Percentiles rank a stretch among this genome's conserved stretches.
phyloP scores from a whole-genome alignment of 805 yeast species.

The Lipomyces orientalis region DNA sequence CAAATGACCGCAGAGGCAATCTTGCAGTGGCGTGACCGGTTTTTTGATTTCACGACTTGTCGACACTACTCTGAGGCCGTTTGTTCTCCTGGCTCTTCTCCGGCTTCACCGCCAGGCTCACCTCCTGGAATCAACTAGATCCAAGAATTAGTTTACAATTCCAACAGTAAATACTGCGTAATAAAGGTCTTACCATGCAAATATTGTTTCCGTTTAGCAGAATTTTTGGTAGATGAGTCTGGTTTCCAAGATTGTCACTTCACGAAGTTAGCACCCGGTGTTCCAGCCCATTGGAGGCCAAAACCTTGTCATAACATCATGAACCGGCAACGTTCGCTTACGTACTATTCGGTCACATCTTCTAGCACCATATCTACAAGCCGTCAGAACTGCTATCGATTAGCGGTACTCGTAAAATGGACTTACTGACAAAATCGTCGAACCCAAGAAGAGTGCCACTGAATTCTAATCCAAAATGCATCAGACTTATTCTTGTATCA shows the following conservation, averaged over 20 bases:
- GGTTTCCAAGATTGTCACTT: slow-evolving; percentile 52
- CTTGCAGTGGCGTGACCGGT: neutral
- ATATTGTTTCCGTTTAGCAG: slow-evolving; percentile 50
- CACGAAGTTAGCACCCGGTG: slow-evolving; percentile 18
- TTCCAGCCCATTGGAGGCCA: slow-evolving; percentile 7
- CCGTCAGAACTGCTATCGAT: neutral
- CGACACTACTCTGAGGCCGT: neutral
- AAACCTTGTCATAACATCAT: slow-evolving; percentile 8
- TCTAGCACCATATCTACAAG: slow-evolving; percentile 72
- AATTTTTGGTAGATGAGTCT: slow-evolving; percentile 51
- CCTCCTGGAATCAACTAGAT: slow-evolving; percentile 37
- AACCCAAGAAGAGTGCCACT: slow-evolving; percentile 89
- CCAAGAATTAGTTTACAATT: neutral
- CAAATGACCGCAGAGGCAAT: neutral
- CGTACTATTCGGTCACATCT: slow-evolving; percentile 68
- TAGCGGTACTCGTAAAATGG: neutral
- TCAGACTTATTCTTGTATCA: neutral
- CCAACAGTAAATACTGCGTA: neutral
- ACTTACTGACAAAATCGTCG: slow-evolving; percentile 84
- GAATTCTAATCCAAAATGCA: slow-evolving; percentile 60
- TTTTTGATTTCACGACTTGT: neutral
- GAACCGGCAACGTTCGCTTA: neutral
- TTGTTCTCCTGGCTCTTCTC: neutral
- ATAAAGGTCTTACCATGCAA: slow-evolving; percentile 45
- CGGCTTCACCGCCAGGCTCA: slow-evolving; percentile 30